A percentile compares a stretch with the other conserved stretches of the same genome.
These are phyloP conservation scores for Astrothelium macrocarpum DNA, from an alignment of 495 filamentous ascomycete species.

Conservation along the genomic window DNA sequence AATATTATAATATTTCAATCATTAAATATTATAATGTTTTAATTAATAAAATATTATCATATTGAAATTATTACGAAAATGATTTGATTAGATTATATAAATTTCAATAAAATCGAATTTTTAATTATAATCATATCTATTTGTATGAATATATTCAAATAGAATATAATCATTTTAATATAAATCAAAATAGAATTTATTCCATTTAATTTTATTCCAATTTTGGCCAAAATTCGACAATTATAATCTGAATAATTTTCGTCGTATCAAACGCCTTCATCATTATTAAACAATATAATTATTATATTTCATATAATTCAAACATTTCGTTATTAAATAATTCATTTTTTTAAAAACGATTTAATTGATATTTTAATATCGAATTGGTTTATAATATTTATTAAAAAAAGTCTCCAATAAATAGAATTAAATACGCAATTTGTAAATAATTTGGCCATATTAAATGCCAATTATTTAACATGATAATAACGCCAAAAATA, in stretches of 20 bases:
- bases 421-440: not conserved
- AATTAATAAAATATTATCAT: constrained; percentile 20
- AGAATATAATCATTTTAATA: constrained; percentile 1
- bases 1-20: too few relatives aligned
- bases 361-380: not conserved
- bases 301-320: not conserved
- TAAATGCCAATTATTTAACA: not conserved
- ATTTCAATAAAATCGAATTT: constrained; percentile 24
- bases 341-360: not conserved
- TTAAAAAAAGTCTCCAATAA: not conserved
- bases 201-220: constrained; percentile 13
- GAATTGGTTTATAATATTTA: not conserved
- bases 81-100: constrained; percentile 2
- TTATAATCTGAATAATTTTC: not conserved
- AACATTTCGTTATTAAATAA: not conserved
- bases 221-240: constrained; percentile 9
- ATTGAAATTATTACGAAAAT: constrained; percentile 13
- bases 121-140: constrained; percentile 8
- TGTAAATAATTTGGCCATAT: not conserved
- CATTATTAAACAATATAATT: not conserved
- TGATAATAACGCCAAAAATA: not conserved
- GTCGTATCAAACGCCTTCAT: not conserved
- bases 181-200: constrained; percentile 11
- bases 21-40: constrained; percentile 14
- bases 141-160: constrained; percentile 10